Evolutionary conservation across 2,329 filamentous ascomycete species (phyloP).

Genomic region (Aspergillus floridensis): DNA sequence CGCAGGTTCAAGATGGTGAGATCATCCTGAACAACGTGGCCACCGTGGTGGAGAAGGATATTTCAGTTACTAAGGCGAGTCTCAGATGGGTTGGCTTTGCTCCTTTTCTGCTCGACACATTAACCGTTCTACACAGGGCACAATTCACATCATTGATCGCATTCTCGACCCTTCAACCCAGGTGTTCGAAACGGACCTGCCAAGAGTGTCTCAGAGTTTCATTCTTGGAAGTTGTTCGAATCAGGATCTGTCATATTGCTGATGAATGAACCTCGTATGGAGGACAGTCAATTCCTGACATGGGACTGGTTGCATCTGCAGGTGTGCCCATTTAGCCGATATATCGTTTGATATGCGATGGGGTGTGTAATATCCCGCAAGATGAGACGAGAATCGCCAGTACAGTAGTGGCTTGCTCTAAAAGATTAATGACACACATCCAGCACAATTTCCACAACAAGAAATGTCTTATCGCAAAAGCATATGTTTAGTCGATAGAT

Average conservation of each 20-base stretch:
- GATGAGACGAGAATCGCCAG: too few species aligned
- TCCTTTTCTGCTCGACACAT: too few species aligned
- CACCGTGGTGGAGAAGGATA: constrained; percentile 1
- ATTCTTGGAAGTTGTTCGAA: constrained; percentile 9
- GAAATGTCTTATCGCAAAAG: too few species aligned
- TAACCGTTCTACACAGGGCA: not conserved
- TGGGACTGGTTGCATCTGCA: too few species aligned
- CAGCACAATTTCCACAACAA: too few species aligned
- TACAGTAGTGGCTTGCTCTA: too few species aligned
- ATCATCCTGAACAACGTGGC: constrained; percentile 6
- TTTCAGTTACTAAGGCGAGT: not conserved
- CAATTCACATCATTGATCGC: constrained; percentile 5
- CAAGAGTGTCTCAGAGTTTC: not conserved
- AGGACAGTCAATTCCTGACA: rapidly evolving
- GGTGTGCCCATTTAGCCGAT: too few species aligned
- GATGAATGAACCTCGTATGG: not conserved
- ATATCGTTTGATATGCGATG: too few species aligned
- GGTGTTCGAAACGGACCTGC: not conserved
- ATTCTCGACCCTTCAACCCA: constrained; percentile 4
- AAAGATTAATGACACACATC: too few species aligned
- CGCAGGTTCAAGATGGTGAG: not conserved
- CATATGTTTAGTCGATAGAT: too few species aligned
- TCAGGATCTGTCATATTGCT: constrained; percentile 5
- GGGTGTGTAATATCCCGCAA: too few species aligned
- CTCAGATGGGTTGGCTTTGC: too few species aligned